Evolutionary conservation across 2,329 filamentous ascomycete genomes (phyloP), one percentile per base, ranked within the genome.

Genomic region (Trichoderma harzianum): DNA sequence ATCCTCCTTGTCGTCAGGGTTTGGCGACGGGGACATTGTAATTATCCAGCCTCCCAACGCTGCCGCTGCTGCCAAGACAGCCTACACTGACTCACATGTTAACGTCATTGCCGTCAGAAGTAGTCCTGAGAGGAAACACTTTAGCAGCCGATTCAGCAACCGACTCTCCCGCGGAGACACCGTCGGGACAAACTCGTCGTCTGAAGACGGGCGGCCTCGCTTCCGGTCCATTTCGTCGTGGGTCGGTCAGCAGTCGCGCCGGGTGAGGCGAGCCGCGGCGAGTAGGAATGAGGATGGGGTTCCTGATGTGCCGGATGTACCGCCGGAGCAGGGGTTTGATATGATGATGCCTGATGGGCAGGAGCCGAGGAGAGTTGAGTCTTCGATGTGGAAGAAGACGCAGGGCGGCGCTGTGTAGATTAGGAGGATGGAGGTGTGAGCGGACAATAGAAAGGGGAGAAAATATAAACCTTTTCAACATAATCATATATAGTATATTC

Each of bases 1-100:
- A 36, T 90, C 89, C 0, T 91, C 89, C 0, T 81, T 91, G 5
- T 91, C 89, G 0, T 91, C 89, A 0, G 89, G 89, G 7, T 91
- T 91, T 73, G 89, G 89, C 21, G 89, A 91, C 75, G 87, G 85
- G 28, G 87, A 90, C 58, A 88, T 90, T 32, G 84, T 88, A 36
- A 78, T 87, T 30, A 62, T 51, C 5, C 32, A 57, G 16, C 83
- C 83, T 7, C 80, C 79, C 32, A 74, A 79, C 71, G 64, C 70
- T 58, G 39, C 43, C 16, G 21, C 11, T 51, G 55, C 64, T 28
- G 24, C 16, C 24, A 62, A 55, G 30, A 12, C 64, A 36, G 30
- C 26, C 5, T 47, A 43, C 26, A 24, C 26, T 62, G 70, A 47
- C 47, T 32, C 57, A 30, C 43, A 28, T 72, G 16, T 61, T 32